These are phyloP conservation scores for Russula brevipes DNA, from an alignment of 768 basidiomycete genomes.

Conservation along the genomic window DNA sequence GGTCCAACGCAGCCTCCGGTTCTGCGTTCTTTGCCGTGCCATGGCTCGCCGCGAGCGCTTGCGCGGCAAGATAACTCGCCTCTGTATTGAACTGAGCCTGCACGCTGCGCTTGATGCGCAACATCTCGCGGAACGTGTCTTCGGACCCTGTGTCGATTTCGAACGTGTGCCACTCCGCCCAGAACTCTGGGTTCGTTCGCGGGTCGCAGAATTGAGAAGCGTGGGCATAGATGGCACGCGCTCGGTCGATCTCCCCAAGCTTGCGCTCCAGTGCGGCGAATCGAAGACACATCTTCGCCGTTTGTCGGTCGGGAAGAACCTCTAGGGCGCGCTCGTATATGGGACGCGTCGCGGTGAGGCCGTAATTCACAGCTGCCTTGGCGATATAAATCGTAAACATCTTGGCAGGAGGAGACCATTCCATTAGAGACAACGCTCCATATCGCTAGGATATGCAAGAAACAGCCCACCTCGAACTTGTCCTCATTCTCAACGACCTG, in stretches of 20 bases:
- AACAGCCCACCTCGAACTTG: slow-evolving; percentile 77
- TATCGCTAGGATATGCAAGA: not conserved
- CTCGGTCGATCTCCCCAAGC: slow-evolving; percentile 97
- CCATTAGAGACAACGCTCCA: not conserved
- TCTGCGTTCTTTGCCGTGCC: slow-evolving; percentile 47
- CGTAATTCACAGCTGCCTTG: slow-evolving; percentile 93
- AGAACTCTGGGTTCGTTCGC: slow-evolving; percentile 84
- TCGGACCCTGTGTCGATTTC: slow-evolving; percentile 99
- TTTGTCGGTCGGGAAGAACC: slow-evolving; percentile 86
- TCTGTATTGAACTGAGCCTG: slow-evolving; percentile 99
- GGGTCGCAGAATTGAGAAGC: slow-evolving; percentile 99
- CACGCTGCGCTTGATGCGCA: slow-evolving; percentile 95
- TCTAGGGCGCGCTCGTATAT: slow-evolving; percentile 96
- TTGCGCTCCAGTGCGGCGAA: slow-evolving; percentile 96
- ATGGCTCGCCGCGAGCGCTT: slow-evolving; percentile 68
- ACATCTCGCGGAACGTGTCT: slow-evolving; percentile 94
- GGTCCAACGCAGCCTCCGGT: slow-evolving; percentile 46
- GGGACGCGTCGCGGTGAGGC: slow-evolving; percentile 89
- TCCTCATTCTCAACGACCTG: slow-evolving; percentile 82
- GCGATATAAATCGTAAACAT: slow-evolving; percentile 98
- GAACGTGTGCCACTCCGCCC: slow-evolving; percentile 95
- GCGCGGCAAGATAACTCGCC: slow-evolving; percentile 86
- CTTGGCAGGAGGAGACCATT: slow-evolving; percentile 36
- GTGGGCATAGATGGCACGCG: slow-evolving; percentile 93
- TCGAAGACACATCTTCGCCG: slow-evolving; percentile 95